phyloP scores from a whole-genome alignment of 495 filamentous ascomycete species.

The Choiromyces venosus region DNA sequence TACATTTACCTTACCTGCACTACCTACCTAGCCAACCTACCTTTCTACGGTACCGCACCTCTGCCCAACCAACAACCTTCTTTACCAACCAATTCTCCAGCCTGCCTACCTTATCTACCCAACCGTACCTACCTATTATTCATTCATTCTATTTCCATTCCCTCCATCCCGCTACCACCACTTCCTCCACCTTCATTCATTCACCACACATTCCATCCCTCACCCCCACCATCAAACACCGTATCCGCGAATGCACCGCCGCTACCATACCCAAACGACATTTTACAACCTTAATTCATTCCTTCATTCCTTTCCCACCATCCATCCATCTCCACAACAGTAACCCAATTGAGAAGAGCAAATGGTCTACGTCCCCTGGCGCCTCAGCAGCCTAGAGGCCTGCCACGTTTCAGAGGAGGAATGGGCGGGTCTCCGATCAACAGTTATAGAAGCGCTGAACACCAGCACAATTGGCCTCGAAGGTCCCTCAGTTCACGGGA shows the following conservation, averaged over 20 bases:
- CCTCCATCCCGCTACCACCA: background rate
- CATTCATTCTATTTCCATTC: background rate
- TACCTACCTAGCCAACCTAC: no score
- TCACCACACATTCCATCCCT: background rate
- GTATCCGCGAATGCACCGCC: background rate
- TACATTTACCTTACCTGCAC: background rate
- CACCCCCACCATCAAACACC: background rate
- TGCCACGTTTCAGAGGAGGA: conserved; percentile 34
- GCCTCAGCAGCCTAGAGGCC: conserved; percentile 23
- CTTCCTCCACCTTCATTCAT: background rate
- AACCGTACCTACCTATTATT: background rate
- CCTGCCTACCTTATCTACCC: no score
- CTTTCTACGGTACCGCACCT: no score
- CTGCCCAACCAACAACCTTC: background rate
- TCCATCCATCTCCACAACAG: background rate
- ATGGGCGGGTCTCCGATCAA: conserved; percentile 29
- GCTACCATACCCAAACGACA: background rate
- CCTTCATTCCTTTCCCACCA: no score
- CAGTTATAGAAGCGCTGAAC: conserved; percentile 25
- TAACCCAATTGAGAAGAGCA: background rate
- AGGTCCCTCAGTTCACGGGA: conserved; percentile 24
- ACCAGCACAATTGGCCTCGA: conserved; percentile 22
- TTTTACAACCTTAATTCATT: background rate
- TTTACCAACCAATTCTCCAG: no score
- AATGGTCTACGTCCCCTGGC: conserved; percentile 24